Conservation (phyloP, 2,329 filamentous ascomycete species). For the Monosporascus sp. region DNA sequence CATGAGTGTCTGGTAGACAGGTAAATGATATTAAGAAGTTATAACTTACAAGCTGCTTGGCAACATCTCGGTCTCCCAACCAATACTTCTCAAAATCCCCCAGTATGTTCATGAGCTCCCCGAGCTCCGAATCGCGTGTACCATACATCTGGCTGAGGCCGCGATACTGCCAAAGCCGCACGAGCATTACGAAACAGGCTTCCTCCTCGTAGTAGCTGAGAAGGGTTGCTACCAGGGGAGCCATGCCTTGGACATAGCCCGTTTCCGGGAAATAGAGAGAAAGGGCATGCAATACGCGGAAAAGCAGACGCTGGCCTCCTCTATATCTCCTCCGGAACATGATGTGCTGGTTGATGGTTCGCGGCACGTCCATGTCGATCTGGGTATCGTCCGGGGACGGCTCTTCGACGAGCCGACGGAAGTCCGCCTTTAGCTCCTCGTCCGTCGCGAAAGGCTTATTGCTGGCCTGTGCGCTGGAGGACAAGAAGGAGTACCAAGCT, state of each 20-base stretch:
- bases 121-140: slow-evolving; percentile 63
- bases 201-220: slow-evolving; percentile 98
- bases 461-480: slow-evolving; percentile 65
- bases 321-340: slow-evolving; percentile 94
- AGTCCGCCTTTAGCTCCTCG: slow-evolving; percentile 65
- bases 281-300: slow-evolving; percentile 86
- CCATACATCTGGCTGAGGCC: slow-evolving; percentile 78
- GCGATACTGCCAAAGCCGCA: slow-evolving; percentile 86
- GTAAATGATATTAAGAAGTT: background rate
- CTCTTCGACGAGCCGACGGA: slow-evolving; percentile 66
- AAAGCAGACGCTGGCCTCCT: slow-evolving; percentile 85
- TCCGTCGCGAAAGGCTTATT: slow-evolving; percentile 58
- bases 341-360: slow-evolving; percentile 91
- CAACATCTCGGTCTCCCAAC: slow-evolving; percentile 75
- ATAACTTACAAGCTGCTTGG: slow-evolving; percentile 67
- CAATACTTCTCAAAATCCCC: slow-evolving; percentile 81
- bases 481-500: slow-evolving; percentile 92
- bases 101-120: slow-evolving; percentile 79
- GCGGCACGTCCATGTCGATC: slow-evolving; percentile 93
- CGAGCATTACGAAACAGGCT: slow-evolving; percentile 89
- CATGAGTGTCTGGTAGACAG: slow-evolving; percentile 3
- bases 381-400: slow-evolving; percentile 88
- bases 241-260: slow-evolving; percentile 98
- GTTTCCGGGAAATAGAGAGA: slow-evolving; percentile 87
- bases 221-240: slow-evolving; percentile 82